phyloP scores from a whole-genome alignment of 2,329 filamentous ascomycete genomes.

The Verticillium alfalfae region DNA sequence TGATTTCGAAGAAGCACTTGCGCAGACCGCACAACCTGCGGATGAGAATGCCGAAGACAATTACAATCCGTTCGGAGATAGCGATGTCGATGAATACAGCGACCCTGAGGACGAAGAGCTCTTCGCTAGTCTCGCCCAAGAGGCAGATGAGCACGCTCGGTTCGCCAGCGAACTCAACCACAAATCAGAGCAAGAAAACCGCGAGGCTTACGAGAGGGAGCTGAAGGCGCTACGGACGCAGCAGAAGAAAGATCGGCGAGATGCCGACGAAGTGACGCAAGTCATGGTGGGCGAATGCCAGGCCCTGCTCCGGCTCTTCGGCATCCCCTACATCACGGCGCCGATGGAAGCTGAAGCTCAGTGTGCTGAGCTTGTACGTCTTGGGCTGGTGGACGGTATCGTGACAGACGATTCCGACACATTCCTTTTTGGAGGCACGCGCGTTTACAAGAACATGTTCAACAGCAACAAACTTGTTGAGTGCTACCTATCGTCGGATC shows the following conservation, averaged over 20 bases:
- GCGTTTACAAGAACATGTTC: constrained; percentile 99
- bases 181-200: constrained; percentile 63
- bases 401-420: constrained; percentile 97
- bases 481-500: constrained; percentile 79
- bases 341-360: constrained; percentile 99
- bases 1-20: background rate
- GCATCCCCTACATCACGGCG: constrained; percentile 91
- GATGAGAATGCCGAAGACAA: constrained; percentile 17
- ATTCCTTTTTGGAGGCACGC: constrained; percentile 92
- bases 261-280: constrained; percentile 94
- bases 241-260: constrained; percentile 91
- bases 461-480: constrained; percentile 97
- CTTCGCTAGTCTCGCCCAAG: constrained; percentile 76
- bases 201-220: constrained; percentile 79
- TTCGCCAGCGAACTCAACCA: constrained; percentile 86
- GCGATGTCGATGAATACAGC: constrained; percentile 70
- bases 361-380: constrained; percentile 80
- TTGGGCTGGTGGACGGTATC: constrained; percentile 92
- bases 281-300: constrained; percentile 97
- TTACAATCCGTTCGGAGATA: constrained; percentile 41
- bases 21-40: background rate
- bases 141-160: constrained; percentile 88
- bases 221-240: constrained; percentile 83
- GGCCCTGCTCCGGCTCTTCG: constrained; percentile 81
- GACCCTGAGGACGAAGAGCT: constrained; percentile 92